These are phyloP conservation scores for Eimeria necatrix DNA, from an alignment of 169 alveolate genomes.

Conservation along the genomic window DNA sequence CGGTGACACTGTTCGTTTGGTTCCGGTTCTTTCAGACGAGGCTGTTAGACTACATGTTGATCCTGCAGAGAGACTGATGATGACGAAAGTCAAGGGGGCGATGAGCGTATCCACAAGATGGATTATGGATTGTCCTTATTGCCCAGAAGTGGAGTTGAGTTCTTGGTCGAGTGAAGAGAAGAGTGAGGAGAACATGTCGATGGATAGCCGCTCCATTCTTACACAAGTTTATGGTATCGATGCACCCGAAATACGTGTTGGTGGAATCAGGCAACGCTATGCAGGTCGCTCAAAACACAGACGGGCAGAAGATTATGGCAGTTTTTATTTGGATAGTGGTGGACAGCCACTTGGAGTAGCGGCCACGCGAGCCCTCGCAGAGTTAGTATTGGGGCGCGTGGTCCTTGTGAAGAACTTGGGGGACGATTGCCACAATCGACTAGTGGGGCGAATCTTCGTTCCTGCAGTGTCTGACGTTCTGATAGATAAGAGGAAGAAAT, in stretches of 20 bases:
- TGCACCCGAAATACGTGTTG: not conserved
- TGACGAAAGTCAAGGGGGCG: not conserved
- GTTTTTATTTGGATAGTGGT: not conserved
- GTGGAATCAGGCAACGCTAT: not conserved
- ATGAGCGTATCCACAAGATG: not conserved
- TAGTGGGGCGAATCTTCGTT: not conserved
- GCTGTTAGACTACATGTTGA: not conserved
- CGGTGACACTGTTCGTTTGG: conserved; percentile 13
- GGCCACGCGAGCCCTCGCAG: conserved; percentile 10
- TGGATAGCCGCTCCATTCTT: not conserved
- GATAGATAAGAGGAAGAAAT: not conserved
- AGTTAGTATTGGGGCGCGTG: conserved; percentile 5
- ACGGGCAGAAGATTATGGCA: not conserved
- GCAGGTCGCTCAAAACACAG: not conserved
- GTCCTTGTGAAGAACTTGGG: conserved; percentile 20
- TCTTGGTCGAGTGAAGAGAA: not conserved
- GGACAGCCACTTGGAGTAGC: conserved; percentile 23
- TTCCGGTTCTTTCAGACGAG: conserved; percentile 22
- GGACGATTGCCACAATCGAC: not conserved
- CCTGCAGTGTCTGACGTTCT: not conserved
- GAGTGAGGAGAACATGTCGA: not conserved
- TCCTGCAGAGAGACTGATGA: not conserved
- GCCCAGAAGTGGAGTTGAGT: not conserved
- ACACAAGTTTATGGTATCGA: conserved; percentile 29
- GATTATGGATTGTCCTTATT: not conserved